These are phyloP conservation scores for Babesia divergens DNA, from an alignment of 169 alveolate species.

Conservation along the genomic window DNA sequence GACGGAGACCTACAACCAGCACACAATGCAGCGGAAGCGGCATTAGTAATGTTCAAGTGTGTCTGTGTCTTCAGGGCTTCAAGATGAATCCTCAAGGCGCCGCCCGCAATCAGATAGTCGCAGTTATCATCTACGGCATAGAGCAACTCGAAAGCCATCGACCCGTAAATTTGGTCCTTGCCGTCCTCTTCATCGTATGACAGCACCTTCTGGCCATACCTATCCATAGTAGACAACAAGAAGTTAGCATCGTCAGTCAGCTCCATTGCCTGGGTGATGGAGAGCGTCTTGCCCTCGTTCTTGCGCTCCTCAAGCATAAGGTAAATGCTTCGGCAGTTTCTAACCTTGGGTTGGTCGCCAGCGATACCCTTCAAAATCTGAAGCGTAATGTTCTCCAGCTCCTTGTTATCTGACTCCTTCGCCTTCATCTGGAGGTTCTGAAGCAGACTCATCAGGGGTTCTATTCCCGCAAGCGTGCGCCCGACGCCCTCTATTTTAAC, in stretches of 20 bases:
- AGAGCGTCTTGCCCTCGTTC: constrained; percentile 34
- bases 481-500: constrained; percentile 72
- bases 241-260: constrained; percentile 47
- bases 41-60: constrained; percentile 36
- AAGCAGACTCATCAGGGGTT: constrained; percentile 48
- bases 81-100: constrained; percentile 9
- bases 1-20: constrained; percentile 9
- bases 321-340: constrained; percentile 71
- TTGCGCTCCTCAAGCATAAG: constrained; percentile 56
- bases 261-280: constrained; percentile 49
- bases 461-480: constrained; percentile 59
- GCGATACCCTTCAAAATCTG: constrained; percentile 62
- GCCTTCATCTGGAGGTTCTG: constrained; percentile 55
- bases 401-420: constrained; percentile 51
- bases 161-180: constrained; percentile 69
- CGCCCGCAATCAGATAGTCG: constrained; percentile 34
- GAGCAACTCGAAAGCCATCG: constrained; percentile 68
- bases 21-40: constrained; percentile 28
- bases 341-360: constrained; percentile 72
- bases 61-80: constrained; percentile 42
- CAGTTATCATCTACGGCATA: constrained; percentile 32
- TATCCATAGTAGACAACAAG: constrained; percentile 31
- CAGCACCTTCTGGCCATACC: constrained; percentile 22
- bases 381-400: constrained; percentile 34
- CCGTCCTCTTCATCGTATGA: constrained; percentile 52